Conservation (phyloP, 192 early-diverging fungal species). For the Phycomyces blakesleeanus region DNA sequence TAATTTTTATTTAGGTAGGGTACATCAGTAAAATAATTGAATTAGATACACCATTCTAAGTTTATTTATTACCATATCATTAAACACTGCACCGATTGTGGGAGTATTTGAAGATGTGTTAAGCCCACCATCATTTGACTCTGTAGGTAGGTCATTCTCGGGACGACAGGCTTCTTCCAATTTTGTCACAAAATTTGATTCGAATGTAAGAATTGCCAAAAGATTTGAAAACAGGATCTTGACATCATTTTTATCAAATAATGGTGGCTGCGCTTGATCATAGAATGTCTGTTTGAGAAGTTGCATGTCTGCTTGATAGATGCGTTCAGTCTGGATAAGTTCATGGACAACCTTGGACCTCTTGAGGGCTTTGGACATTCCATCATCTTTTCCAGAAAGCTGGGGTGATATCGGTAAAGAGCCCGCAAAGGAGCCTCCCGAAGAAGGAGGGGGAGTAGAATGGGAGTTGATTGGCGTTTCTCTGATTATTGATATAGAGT, state of each 20-base stretch:
- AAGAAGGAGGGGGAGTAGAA: slow-evolving; percentile 8
- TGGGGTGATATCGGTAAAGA: slow-evolving; percentile 15
- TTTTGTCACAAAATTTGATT: slow-evolving; percentile 59
- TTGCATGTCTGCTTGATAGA: slow-evolving; percentile 71
- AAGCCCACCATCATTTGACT: slow-evolving; percentile 25
- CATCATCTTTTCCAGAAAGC: slow-evolving; percentile 13
- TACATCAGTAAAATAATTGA: slow-evolving; percentile 4
- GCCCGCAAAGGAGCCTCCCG: background rate
- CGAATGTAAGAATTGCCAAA: slow-evolving; percentile 64
- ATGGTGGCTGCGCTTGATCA: slow-evolving; percentile 47
- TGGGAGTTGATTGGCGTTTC: background rate
- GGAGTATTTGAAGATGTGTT: background rate
- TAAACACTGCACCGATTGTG: slow-evolving; percentile 51
- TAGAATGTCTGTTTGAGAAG: slow-evolving; percentile 69
- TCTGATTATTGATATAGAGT: slow-evolving; percentile 11
- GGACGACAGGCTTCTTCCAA: slow-evolving; percentile 56
- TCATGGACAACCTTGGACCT: slow-evolving; percentile 70
- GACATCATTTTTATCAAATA: slow-evolving; percentile 56
- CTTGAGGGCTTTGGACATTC: slow-evolving; percentile 37
- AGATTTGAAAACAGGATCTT: slow-evolving; percentile 79
- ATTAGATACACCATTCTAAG: background rate
- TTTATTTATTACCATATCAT: slow-evolving; percentile 38
- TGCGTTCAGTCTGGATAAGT: slow-evolving; percentile 71
- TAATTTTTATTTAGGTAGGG: background rate
- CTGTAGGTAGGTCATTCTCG: slow-evolving; percentile 3